Conservation (phyloP, 306 rosid genomes). For the Vachellia pachyceras region DNA sequence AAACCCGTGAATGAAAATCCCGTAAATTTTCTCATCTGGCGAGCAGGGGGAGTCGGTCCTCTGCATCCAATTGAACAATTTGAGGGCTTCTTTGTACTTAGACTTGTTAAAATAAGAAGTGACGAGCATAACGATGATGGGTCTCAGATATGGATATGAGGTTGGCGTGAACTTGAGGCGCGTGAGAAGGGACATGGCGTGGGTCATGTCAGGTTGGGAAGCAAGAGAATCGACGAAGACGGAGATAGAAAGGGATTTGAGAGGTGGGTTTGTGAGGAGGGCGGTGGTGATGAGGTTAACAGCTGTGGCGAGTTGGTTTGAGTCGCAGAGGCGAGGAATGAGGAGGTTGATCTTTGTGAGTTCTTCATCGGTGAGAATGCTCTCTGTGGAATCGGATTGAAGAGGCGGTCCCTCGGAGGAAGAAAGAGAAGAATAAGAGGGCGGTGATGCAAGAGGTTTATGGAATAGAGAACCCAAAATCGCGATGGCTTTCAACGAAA, state of each 20-base stretch:
- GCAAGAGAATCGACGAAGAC: slow-evolving; percentile 54
- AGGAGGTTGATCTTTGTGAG: slow-evolving; percentile 54
- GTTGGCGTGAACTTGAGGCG: slow-evolving; percentile 55
- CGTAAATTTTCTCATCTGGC: slow-evolving; percentile 43
- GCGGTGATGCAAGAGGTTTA: neutral
- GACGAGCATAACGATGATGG: slow-evolving; percentile 50
- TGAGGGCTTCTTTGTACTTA: slow-evolving; percentile 56
- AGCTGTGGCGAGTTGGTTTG: slow-evolving; percentile 56
- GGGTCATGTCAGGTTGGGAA: slow-evolving; percentile 54
- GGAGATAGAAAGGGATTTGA: slow-evolving; percentile 53
- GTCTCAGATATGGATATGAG: slow-evolving; percentile 44
- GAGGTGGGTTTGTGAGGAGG: slow-evolving; percentile 58
- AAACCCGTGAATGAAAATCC: slow-evolving; percentile 53
- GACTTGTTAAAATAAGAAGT: slow-evolving; percentile 43
- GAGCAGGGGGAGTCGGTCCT: slow-evolving; percentile 58
- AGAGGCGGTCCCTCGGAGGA: slow-evolving; percentile 25
- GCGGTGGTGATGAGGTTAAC: slow-evolving; percentile 53
- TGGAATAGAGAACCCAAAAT: neutral
- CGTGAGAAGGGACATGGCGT: slow-evolving; percentile 66
- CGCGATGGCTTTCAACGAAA: neutral
- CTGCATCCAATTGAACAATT: slow-evolving; percentile 57
- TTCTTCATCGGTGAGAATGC: slow-evolving; percentile 46
- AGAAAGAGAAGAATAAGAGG: slow-evolving; percentile 12
- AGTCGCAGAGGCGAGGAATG: slow-evolving; percentile 68
- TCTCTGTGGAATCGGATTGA: neutral